Evolutionary conservation across 768 basidiomycete species (phyloP), one percentile per base, ranked within the genome.

Genomic region (Tylopilus sp.): DNA sequence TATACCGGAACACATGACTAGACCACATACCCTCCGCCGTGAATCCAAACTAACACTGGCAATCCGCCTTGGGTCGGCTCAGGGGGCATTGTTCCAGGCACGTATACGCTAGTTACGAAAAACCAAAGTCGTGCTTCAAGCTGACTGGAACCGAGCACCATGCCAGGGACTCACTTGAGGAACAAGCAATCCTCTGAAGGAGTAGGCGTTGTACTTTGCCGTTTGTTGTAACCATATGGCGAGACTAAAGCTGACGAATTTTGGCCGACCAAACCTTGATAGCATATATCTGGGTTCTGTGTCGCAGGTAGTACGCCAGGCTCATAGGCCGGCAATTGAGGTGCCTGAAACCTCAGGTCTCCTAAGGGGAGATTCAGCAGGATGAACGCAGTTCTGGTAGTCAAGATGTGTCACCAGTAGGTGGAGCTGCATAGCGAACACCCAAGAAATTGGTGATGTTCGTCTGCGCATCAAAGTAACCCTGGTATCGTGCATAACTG

Each of bases 391-490:
- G 15, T 36, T 3, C 10, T n/a, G n/a, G 20, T 23, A 15, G 22
- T 20, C 3, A 18, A 15, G 18, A 38, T 8, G n/a, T 49, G 69
- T 22, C 23, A 75, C 78, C 78, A 26, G 71, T 53, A 2, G 80
- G 79, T 26, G 77, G 65, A 17, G 76, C 76, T 10, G 80, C 79
- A 63, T 76, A 81, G 8, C 79, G 71, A 40, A 71, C 52, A 17
- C 62, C 54, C 30, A 68, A 47, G 52, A 66, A 69, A 39, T 35
- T 53, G 1, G 67, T 62, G 6, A 58, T 49, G 35, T 64, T 67
- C 0, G 51, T 50, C 18, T 52, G 48, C 10, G 51, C 6, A 41
- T 71, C 57, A 26, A 61, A 47, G 22, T 48, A 40, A 9, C 68
- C 70, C 52, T 62, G 68, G 51, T 38, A 38, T 38, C 20, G 36